Evolutionary conservation across 768 basidiomycete genomes (phyloP).

Genomic region (Phanerochaete sordida): DNA sequence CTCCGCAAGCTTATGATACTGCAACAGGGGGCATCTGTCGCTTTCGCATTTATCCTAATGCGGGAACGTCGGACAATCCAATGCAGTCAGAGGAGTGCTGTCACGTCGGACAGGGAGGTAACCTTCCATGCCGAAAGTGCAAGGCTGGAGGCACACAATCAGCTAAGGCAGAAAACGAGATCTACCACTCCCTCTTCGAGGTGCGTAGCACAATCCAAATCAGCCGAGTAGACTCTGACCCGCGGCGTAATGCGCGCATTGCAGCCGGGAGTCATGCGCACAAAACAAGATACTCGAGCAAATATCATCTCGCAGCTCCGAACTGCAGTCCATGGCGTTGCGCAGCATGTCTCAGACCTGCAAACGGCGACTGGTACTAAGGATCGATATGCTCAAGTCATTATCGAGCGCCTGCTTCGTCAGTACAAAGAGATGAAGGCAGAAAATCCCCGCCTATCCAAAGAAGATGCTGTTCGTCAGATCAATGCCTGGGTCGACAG

Average conservation of each 20-base stretch:
- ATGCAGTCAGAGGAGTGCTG: slow-evolving; percentile 17
- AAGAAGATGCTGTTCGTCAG: too few relatives aligned
- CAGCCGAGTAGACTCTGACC: too few relatives aligned
- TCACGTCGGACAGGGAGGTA: slow-evolving; percentile 40
- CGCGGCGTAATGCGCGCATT: too few relatives aligned
- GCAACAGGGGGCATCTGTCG: too few relatives aligned
- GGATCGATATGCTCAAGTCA: slow-evolving; percentile 15
- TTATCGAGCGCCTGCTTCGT: slow-evolving; percentile 10
- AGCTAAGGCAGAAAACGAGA: slow-evolving; percentile 28
- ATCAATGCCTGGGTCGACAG: too few relatives aligned
- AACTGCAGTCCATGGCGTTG: slow-evolving; percentile 5
- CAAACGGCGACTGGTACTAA: slow-evolving; percentile 19
- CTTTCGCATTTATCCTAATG: too few relatives aligned
- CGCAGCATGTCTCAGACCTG: not conserved
- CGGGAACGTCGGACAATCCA: too few relatives aligned
- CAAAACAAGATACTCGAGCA: not conserved
- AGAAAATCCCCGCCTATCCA: too few relatives aligned
- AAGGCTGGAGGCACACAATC: slow-evolving; percentile 31
- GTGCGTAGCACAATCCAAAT: too few relatives aligned
- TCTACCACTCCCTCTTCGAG: slow-evolving; percentile 28
- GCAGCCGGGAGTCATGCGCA: too few relatives aligned
- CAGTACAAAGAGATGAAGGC: too few relatives aligned
- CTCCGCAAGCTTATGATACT: too few relatives aligned
- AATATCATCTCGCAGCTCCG: slow-evolving; percentile 1
- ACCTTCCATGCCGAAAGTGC: slow-evolving; percentile 38